phyloP scores from a whole-genome alignment of 1,139 yeast species.

The Arxiozyma bovina region DNA sequence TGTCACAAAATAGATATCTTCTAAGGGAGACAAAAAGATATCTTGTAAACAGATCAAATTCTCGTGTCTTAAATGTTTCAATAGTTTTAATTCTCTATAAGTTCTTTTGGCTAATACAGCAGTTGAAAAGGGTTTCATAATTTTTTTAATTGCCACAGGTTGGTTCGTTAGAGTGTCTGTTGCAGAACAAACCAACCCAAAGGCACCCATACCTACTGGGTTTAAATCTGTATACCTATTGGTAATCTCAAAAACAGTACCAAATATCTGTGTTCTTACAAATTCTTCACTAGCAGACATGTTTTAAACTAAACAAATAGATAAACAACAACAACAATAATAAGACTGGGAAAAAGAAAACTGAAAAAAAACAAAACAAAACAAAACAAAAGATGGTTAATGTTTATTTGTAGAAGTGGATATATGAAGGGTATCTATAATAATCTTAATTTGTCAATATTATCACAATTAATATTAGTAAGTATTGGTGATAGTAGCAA shows the following conservation, averaged over 20 bases:
- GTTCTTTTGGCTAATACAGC: constrained; percentile 94
- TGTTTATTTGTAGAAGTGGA: too few species aligned
- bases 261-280: constrained; percentile 47
- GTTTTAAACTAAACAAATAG: background rate
- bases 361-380: too few species aligned
- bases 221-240: constrained; percentile 82
- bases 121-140: constrained; percentile 94
- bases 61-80: constrained; percentile 91
- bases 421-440: too few species aligned
- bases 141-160: constrained; percentile 93
- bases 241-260: constrained; percentile 91
- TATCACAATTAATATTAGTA: too few species aligned
- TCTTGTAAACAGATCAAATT: constrained; percentile 89
- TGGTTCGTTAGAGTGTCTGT: constrained; percentile 83
- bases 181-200: constrained; percentile 95
- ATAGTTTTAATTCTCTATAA: constrained; percentile 84
- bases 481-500: too few species aligned
- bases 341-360: too few species aligned
- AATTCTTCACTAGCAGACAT: constrained; percentile 31
- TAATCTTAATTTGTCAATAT: too few species aligned
- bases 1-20: constrained; percentile 94
- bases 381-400: too few species aligned
- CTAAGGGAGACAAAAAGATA: constrained; percentile 87
- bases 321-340: too few species aligned
- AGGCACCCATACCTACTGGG: constrained; percentile 99